A percentile compares a stretch with the other conserved stretches of the same genome.
Conservation (phyloP, 1,139 yeast species). For the Lodderomyces metapsilosis region DNA sequence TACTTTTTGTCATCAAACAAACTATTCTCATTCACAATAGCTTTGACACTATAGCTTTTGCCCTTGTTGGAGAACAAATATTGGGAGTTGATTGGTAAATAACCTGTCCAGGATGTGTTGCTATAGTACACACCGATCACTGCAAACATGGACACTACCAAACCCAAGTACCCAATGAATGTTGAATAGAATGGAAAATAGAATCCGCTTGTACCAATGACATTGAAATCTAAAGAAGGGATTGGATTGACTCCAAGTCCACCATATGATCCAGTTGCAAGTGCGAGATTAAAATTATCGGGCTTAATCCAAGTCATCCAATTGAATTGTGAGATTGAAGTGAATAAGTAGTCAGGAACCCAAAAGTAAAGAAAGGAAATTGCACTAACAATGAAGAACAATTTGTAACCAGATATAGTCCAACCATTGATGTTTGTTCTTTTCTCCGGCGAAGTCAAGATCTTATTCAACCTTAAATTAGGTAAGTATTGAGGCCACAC, state of each 20-base stretch:
- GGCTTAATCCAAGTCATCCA: constrained; percentile 43
- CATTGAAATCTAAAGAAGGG: constrained; percentile 53
- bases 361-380: constrained; percentile 32
- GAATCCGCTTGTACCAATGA: constrained; percentile 26
- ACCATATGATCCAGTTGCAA: constrained; percentile 49
- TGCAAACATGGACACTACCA: constrained; percentile 38
- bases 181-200: constrained; percentile 49
- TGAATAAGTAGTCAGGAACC: constrained; percentile 34
- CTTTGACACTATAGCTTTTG: constrained; percentile 35
- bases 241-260: constrained; percentile 65
- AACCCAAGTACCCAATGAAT: constrained; percentile 41
- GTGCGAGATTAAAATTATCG: constrained; percentile 38
- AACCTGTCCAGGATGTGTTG: constrained; percentile 51
- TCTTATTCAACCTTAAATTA: constrained; percentile 53
- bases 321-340: constrained; percentile 33
- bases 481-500: constrained; percentile 60
- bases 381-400: constrained; percentile 24
- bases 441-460: constrained; percentile 44
- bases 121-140: constrained; percentile 48
- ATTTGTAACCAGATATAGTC: constrained; percentile 32
- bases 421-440: constrained; percentile 41
- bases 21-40: constrained; percentile 37
- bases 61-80: constrained; percentile 46
- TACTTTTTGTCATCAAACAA: constrained; percentile 36
- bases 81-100: constrained; percentile 54